Percentiles rank a stretch among this genome's conserved stretches.
phyloP scores from a whole-genome alignment of 768 basidiomycete genomes.

The Dioszegia crocea region DNA sequence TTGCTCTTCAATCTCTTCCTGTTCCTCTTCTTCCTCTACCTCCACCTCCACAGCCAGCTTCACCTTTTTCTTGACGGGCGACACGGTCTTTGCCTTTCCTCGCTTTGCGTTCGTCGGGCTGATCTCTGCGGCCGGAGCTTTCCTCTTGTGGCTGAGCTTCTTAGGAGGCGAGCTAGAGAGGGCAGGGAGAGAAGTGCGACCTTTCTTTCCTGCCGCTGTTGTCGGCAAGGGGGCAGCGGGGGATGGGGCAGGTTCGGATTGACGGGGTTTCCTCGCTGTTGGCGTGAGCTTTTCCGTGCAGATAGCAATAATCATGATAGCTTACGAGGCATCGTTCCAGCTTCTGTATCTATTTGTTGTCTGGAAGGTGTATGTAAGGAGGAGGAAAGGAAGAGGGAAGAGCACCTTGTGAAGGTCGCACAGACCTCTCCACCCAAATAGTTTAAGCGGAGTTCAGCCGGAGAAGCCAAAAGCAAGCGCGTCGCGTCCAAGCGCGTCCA shows the following conservation, averaged over 20 bases:
- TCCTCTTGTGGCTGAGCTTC: neutral
- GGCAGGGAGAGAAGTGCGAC: neutral
- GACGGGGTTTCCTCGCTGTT: slow-evolving; percentile 3
- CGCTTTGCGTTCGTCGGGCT: neutral
- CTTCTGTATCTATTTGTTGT: neutral
- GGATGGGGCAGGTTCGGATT: neutral
- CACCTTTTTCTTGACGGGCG: neutral
- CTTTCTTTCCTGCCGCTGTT: neutral
- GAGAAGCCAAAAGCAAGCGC: neutral
- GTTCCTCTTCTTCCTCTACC: neutral
- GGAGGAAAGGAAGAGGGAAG: neutral
- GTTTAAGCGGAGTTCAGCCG: neutral
- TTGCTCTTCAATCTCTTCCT: neutral
- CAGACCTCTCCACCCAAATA: neutral
- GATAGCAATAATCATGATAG: too few relatives aligned
- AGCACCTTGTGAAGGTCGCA: neutral
- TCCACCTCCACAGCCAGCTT: neutral
- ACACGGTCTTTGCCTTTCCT: neutral
- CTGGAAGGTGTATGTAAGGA: neutral
- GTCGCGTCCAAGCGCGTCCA: neutral
- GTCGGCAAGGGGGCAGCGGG: neutral
- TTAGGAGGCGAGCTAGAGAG: neutral
- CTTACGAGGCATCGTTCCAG: slow-evolving; percentile 2
- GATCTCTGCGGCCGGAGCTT: neutral
- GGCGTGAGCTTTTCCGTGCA: too few relatives aligned